Evolutionary conservation across 2,329 filamentous ascomycete species (phyloP).

Genomic region (Hypomyces perniciosus): DNA sequence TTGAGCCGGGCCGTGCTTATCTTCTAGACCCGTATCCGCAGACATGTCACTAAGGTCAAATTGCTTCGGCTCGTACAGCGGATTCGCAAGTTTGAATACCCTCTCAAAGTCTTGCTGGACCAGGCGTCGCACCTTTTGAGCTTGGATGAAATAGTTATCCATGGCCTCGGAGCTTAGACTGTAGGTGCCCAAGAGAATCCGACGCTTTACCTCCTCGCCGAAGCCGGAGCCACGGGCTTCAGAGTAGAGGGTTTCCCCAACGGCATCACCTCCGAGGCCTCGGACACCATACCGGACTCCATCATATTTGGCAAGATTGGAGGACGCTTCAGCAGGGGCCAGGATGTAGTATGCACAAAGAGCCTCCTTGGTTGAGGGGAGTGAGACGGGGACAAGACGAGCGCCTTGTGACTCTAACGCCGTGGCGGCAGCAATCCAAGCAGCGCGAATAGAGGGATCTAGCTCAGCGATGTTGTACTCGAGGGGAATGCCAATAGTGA

Average conservation of each 20-base stretch:
- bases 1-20: slow-evolving; percentile 52
- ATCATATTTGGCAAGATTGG: slow-evolving; percentile 95
- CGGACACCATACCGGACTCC: slow-evolving; percentile 83
- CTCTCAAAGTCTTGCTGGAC: slow-evolving; percentile 83
- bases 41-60: slow-evolving; percentile 58
- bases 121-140: slow-evolving; percentile 77
- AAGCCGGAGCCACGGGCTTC: slow-evolving; percentile 68
- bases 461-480: slow-evolving; percentile 91
- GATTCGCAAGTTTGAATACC: slow-evolving; percentile 66
- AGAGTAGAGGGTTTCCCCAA: slow-evolving; percentile 65
- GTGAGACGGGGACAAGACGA: slow-evolving; percentile 65
- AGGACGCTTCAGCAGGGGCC: slow-evolving; percentile 89
- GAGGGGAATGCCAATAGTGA: slow-evolving; percentile 52
- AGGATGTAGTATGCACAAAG: slow-evolving; percentile 93
- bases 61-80: slow-evolving; percentile 49
- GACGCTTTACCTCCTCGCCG: slow-evolving; percentile 75
- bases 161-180: slow-evolving; percentile 84
- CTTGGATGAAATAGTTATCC: slow-evolving; percentile 94
- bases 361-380: slow-evolving; percentile 79
- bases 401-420: slow-evolving; percentile 60
- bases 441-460: slow-evolving; percentile 57
- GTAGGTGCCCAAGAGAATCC: slow-evolving; percentile 86
- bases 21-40: slow-evolving; percentile 43
- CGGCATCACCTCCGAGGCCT: slow-evolving; percentile 44
- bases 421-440: slow-evolving; percentile 61